phyloP scores from a whole-genome alignment of 1,284 basidiomycete species.

The Sanghuangporus baumii region DNA sequence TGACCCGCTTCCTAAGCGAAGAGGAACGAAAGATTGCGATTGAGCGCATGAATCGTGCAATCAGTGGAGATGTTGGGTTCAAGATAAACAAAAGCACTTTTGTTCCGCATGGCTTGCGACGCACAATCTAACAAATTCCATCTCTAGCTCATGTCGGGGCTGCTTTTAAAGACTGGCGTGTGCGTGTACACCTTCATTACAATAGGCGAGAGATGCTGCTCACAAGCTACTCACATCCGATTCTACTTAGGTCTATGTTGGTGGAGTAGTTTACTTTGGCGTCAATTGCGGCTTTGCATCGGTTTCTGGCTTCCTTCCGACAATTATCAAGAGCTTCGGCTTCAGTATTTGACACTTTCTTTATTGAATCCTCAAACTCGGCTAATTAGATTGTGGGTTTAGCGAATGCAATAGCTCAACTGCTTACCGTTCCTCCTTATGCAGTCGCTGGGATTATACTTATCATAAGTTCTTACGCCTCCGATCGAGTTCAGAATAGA shows the following conservation, averaged over 20 bases:
- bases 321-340: conserved; percentile 72
- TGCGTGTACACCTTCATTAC: conserved; percentile 26
- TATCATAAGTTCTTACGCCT: conserved; percentile 53
- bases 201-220: background rate
- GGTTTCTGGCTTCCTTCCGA: conserved; percentile 80
- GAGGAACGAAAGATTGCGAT: conserved; percentile 70
- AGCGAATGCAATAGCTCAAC: conserved; percentile 55
- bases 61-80: conserved; percentile 60
- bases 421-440: conserved; percentile 80
- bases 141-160: conserved; percentile 51
- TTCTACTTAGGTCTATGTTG: conserved; percentile 47
- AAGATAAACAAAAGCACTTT: conserved; percentile 44
- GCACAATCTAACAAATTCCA: background rate
- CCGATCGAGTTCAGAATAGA: conserved; percentile 69
- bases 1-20: too few relatives aligned
- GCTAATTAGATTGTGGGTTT: background rate
- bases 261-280: conserved; percentile 68
- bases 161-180: conserved; percentile 71
- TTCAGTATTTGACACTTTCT: conserved; percentile 33
- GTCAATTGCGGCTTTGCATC: conserved; percentile 76
- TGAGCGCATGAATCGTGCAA: conserved; percentile 67
- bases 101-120: background rate
- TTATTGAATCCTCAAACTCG: background rate
- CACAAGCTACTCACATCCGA: background rate
- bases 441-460: conserved; percentile 67